A percentile compares a stretch with the other conserved stretches of the same genome.
Conservation (phyloP, 2,329 filamentous ascomycete genomes). For the Didymella pinodella region DNA sequence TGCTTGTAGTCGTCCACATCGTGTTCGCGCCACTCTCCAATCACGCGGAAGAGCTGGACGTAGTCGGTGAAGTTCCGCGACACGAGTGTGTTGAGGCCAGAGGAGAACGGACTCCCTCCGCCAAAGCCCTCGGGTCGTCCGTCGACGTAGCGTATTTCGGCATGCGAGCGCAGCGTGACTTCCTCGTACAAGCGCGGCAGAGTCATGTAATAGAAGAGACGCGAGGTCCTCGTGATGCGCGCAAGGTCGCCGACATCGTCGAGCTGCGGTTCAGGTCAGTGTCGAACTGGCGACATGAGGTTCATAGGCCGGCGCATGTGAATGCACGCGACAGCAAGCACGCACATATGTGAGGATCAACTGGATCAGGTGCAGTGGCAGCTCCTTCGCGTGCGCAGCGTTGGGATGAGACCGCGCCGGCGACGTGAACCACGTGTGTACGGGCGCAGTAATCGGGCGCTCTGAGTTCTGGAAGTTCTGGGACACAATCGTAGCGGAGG, state of each 20-base stretch:
- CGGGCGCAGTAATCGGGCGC: constrained; percentile 40
- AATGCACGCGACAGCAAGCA: constrained; percentile 19
- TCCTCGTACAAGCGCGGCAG: constrained; percentile 67
- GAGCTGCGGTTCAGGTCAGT: constrained; percentile 52
- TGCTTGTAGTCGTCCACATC: constrained; percentile 66
- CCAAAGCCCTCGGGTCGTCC: constrained; percentile 68
- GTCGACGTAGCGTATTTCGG: constrained; percentile 65
- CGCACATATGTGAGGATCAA: constrained; percentile 64
- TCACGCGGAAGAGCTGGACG: constrained; percentile 61
- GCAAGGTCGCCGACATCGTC: constrained; percentile 67
- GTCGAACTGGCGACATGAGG: neutral
- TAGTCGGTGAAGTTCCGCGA: constrained; percentile 62
- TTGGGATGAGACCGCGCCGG: constrained; percentile 44
- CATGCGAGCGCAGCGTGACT: constrained; percentile 65
- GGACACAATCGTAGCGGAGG: constrained; percentile 1
- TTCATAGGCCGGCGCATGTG: neutral
- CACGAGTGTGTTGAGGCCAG: constrained; percentile 69
- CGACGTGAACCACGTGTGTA: constrained; percentile 44
- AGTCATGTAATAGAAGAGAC: constrained; percentile 70
- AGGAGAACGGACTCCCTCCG: constrained; percentile 68
- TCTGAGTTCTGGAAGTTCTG: constrained; percentile 9
- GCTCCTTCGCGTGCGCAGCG: constrained; percentile 45
- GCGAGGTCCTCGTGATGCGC: constrained; percentile 66
- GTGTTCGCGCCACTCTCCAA: constrained; percentile 65
- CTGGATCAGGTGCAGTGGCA: constrained; percentile 67